Evolutionary conservation across 192 early-diverging fungal species (phyloP), one percentile per base, ranked within the genome.

Genomic region (Backusella morwellensis): DNA sequence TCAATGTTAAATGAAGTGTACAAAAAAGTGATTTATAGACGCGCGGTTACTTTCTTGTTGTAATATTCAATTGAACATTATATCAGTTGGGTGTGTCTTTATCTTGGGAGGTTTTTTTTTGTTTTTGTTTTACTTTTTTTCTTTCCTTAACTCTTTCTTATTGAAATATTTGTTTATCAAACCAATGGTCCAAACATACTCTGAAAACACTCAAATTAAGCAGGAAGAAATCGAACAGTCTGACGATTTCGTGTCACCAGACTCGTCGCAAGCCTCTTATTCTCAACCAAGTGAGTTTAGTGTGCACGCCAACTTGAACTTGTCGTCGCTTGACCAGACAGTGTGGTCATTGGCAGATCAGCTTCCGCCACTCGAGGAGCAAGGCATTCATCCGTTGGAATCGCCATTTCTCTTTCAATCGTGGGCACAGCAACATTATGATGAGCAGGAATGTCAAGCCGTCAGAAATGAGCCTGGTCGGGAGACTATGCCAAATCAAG

Each of bases 111-210:
- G 8, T 59, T 59, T 59, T 59, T 26, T 59, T 59, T 63, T 63
- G 11, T 29, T 63, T 26, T 63, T 59, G 8, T 3, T 59, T 52
- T n/a, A 6, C 1, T 59, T 59, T 59, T 59, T 26, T 11, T 26
- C 5, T 59, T 29, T 12, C 21, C 29, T 54, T n/a, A 7, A 54
- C 19, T 26, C 3, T 56, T 26, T 63, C 23, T 29, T 14, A 11
- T 29, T 23, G 21, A 26, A 63, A 63, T 63, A 63, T 63, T 63
- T 63, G 56, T 63, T 63, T 63, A 63, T 63, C 56, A 56, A 56
- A 56, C 21, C 54, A 26, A 63, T 63, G 56, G 56, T 29, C 12
- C 56, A 63, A 63, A 29, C 56, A 63, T 29, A 63, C 9, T 63
- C 56, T 23, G 56, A 63, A 63, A 63, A 29, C 11, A 8, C 23